Base-by-base conservation (phyloP, 352 stramenopile genomes). In the Lagenidium sp. region DNA sequence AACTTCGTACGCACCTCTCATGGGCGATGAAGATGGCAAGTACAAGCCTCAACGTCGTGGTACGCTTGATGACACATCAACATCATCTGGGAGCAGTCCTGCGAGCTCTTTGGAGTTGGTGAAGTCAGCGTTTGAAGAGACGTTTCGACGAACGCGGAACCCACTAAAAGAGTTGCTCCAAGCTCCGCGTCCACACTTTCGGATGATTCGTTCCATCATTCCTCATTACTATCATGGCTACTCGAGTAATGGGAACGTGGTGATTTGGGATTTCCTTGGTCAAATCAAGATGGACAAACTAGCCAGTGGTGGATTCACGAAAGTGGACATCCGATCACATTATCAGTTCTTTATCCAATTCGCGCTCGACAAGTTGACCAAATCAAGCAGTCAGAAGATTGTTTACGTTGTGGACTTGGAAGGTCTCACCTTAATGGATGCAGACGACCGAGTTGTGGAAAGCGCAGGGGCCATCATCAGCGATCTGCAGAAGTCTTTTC, bases 271-370 rank as follows among this genome's bases (percentile, higher is more conserved):
- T 29, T 86, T 87, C 23, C 31, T 90, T 12, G 78, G 78, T 2
- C 70, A 82, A 36, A 75, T 87, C 50, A 85, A 90, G 39, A 77
- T 85, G 70, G 74, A 87, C 36, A 74, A 73, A 43, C 45, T 90
- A 22, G 56, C 66, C 10, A 61, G 72, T 25, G 73, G 59, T 3
- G 74, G 78, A 23, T 90, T 87, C 35, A 86, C 78, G 39, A 85
- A 72, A 10, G 44, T 68, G 3, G 78, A 90, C 37, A 65, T 90
- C 26, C 60, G 72, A 10, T 55, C 74, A 19, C 78, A 90, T 40
- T 90, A 90, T 53, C 65, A 72, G 23, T 90, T 85, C 36, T 86
- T 90, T 42, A 39, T 90, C 22, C 62, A 74, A 30, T 90, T 85
- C 31, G 78, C 71, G 6, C 52, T 87, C 25, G 69, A 83, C 19